Conservation (phyloP, 202 grass and related monocot species). For the Digitaria exilis region DNA sequence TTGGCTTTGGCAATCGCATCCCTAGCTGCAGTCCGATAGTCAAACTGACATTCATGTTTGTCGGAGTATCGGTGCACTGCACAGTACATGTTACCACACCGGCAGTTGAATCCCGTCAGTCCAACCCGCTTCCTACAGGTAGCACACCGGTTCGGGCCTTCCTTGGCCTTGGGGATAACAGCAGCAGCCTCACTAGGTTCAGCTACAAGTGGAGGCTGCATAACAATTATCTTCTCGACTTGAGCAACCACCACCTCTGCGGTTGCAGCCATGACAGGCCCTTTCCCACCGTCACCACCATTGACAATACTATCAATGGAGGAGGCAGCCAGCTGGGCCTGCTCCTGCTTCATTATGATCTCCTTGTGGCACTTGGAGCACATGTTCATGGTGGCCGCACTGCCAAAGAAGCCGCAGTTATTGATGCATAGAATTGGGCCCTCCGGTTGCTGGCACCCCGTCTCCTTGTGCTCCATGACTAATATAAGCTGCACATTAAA, state of each 20-base stretch:
- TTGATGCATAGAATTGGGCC: constrained; percentile 93
- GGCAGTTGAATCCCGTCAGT: constrained; percentile 79
- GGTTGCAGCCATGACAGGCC: constrained; percentile 22
- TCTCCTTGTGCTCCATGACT: constrained; percentile 84
- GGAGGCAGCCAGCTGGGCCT: constrained; percentile 68
- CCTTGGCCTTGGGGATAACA: constrained; percentile 53
- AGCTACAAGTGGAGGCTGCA: constrained; percentile 36
- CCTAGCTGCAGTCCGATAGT: constrained; percentile 72
- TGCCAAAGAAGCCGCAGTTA: constrained; percentile 97
- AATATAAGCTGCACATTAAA: constrained; percentile 44
- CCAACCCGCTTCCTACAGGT: constrained; percentile 86
- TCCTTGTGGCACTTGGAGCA: constrained; percentile 99
- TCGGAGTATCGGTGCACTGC: constrained; percentile 80
- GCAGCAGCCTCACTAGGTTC: constrained; percentile 42
- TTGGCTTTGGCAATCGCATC: constrained; percentile 90
- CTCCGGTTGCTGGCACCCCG: constrained; percentile 79
- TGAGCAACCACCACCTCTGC: constrained; percentile 31
- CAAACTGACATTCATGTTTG: constrained; percentile 87
- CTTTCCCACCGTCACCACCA: constrained; percentile 51
- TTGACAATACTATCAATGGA: constrained; percentile 85
- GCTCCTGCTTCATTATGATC: constrained; percentile 84
- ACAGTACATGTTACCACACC: constrained; percentile 80
- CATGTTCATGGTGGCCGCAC: constrained; percentile 88
- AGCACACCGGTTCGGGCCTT: constrained; percentile 65
- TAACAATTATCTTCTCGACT: constrained; percentile 25